A percentile compares a stretch with the other conserved stretches of the same genome.
Evolutionary conservation across 1,139 yeast genomes (phyloP).

Genomic region (Suhomyces yuchorum): DNA sequence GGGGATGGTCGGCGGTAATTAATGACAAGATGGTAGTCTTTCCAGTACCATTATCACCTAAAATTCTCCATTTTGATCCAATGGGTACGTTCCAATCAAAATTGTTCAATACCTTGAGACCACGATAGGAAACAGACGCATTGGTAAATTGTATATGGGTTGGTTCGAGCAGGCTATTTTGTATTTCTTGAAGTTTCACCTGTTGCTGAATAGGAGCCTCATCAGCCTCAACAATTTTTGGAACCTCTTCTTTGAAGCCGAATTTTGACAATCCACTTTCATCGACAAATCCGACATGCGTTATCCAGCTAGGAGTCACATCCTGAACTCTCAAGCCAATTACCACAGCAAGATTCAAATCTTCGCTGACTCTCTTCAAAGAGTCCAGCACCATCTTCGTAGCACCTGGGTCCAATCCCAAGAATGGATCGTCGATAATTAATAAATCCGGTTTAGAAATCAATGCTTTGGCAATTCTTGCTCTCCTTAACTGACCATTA

Average conservation of each 20-base stretch:
- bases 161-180: background rate
- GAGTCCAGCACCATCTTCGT: conserved; percentile 57
- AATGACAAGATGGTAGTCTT: conserved; percentile 84
- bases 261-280: conserved; percentile 49
- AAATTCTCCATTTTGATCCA: conserved; percentile 86
- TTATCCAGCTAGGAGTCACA: conserved; percentile 73
- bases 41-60: conserved; percentile 92
- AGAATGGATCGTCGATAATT: conserved; percentile 85
- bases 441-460: conserved; percentile 65
- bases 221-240: background rate
- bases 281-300: conserved; percentile 66
- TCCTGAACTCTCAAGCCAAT: conserved; percentile 82
- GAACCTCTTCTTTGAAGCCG: conserved; percentile 44
- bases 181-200: conserved; percentile 6
- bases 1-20: conserved; percentile 94
- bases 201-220: conserved; percentile 11
- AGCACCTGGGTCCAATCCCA: conserved; percentile 85
- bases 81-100: conserved; percentile 65
- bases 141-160: conserved; percentile 59
- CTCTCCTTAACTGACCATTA: conserved; percentile 92
- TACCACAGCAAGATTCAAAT: conserved; percentile 43
- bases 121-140: conserved; percentile 68
- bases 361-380: conserved; percentile 28
- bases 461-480: conserved; percentile 77
- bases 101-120: conserved; percentile 57